These are phyloP conservation scores for Pseudocercospora crystallina DNA, from an alignment of 2,329 filamentous ascomycete species.

Conservation along the genomic window DNA sequence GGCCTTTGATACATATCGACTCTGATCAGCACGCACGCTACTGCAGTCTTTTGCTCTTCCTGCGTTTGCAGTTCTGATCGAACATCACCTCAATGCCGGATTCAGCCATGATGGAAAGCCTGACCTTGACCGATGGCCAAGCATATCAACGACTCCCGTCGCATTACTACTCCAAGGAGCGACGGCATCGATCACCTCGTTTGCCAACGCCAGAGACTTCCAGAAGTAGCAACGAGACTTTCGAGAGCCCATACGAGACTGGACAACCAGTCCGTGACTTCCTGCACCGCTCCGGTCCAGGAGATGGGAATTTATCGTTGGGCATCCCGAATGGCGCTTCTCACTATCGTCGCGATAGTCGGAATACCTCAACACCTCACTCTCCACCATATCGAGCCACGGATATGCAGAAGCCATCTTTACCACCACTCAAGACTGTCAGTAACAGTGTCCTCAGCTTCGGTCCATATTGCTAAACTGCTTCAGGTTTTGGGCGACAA, in stretches of 20 bases:
- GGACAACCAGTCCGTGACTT: slow-evolving; percentile 12
- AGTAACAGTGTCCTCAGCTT: neutral
- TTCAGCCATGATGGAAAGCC: slow-evolving; percentile 21
- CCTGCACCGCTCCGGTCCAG: neutral
- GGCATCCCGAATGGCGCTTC: slow-evolving; percentile 6
- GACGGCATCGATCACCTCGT: slow-evolving; percentile 29
- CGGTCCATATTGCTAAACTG: slow-evolving; percentile 8
- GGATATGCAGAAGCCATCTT: slow-evolving; percentile 32
- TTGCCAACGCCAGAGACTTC: slow-evolving; percentile 34
- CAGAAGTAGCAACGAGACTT: slow-evolving; percentile 28
- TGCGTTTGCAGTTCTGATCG: neutral
- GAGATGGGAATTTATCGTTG: slow-evolving; percentile 12
- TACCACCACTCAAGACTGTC: slow-evolving; percentile 37
- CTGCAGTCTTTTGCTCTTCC: no score
- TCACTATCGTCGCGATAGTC: slow-evolving; percentile 25
- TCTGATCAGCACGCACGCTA: no score
- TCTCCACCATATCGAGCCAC: slow-evolving; percentile 32
- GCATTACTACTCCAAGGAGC: slow-evolving; percentile 16
- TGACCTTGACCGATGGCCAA: slow-evolving; percentile 21
- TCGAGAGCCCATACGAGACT: slow-evolving; percentile 23
- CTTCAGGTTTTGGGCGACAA: slow-evolving; percentile 31
- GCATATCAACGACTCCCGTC: slow-evolving; percentile 11
- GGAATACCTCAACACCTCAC: slow-evolving; percentile 22
- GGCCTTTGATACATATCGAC: no score
- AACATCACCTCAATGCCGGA: neutral